Conservation (phyloP, 441 rosid species). For the Pelargonium myrrhifolium region DNA sequence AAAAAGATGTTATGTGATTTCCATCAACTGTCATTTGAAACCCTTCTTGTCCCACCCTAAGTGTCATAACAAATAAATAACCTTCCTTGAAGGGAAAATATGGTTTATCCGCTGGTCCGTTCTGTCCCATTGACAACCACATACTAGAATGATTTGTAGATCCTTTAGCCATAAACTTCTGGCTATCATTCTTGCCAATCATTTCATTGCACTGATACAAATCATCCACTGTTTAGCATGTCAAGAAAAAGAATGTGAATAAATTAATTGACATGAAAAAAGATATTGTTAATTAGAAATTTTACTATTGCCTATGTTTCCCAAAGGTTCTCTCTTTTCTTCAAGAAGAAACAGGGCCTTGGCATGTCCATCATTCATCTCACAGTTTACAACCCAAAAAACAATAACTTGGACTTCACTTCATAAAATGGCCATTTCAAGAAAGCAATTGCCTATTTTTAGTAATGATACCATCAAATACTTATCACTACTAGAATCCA, state of each 20-base stretch:
- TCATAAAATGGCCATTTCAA: not conserved
- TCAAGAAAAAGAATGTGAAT: not conserved
- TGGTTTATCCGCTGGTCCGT: conserved; percentile 16
- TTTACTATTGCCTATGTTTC: not conserved
- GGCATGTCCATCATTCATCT: too few relatives aligned
- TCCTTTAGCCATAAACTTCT: not conserved
- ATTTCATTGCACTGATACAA: conserved; percentile 33
- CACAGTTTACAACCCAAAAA: too few relatives aligned
- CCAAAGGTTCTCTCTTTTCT: too few relatives aligned
- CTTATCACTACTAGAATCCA: not conserved
- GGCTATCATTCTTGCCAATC: conserved; percentile 26
- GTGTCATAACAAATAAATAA: conserved; percentile 64
- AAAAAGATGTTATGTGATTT: conserved; percentile 62
- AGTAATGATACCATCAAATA: not conserved
- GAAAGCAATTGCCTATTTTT: not conserved
- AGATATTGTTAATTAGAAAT: not conserved
- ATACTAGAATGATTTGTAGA: conserved; percentile 14
- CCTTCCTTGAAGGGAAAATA: conserved; percentile 57
- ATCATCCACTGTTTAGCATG: conserved; percentile 27
- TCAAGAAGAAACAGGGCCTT: too few relatives aligned
- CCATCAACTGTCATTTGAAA: conserved; percentile 84
- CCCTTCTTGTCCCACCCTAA: conserved; percentile 82
- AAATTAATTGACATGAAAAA: not conserved
- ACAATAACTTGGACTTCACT: too few relatives aligned
- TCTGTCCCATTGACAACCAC: conserved; percentile 15